Conservation (phyloP, 768 basidiomycete genomes). For the Agrocybe pediades region DNA sequence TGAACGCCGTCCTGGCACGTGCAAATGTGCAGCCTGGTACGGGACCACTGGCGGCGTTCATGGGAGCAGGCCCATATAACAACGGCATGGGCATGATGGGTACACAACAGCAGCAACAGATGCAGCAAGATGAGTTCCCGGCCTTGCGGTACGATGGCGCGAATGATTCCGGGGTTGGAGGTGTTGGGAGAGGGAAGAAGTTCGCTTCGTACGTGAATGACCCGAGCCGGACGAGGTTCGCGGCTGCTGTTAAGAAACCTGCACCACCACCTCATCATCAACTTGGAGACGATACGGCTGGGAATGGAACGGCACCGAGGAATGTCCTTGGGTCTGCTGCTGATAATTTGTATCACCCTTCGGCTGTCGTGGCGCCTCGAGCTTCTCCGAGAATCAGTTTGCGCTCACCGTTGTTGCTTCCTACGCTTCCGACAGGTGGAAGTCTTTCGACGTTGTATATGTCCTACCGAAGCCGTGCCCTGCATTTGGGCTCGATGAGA, state of each 20-base stretch:
- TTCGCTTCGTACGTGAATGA: conserved; percentile 63
- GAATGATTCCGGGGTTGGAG: conserved; percentile 35
- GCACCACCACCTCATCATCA: conserved; percentile 27
- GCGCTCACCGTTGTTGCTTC: conserved; percentile 79
- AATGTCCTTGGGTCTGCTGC: conserved; percentile 61
- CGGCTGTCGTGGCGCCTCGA: conserved; percentile 74
- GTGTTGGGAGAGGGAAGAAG: conserved; percentile 37
- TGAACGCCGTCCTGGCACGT: conserved; percentile 70
- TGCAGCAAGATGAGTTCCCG: conserved; percentile 69
- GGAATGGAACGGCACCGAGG: conserved; percentile 44
- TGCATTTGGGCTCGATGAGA: conserved; percentile 90
- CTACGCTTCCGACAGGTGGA: conserved; percentile 87
- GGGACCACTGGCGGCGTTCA: conserved; percentile 39
- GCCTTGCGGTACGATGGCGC: conserved; percentile 51
- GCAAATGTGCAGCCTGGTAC: conserved; percentile 57
- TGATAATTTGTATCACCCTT: conserved; percentile 64
- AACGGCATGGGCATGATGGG: background rate
- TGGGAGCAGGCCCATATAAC: conserved; percentile 15
- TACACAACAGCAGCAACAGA: conserved; percentile 9
- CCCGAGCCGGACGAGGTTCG: conserved; percentile 86
- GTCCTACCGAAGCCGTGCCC: conserved; percentile 82
- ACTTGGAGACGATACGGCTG: conserved; percentile 25
- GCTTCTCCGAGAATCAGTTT: conserved; percentile 86
- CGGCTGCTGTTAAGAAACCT: conserved; percentile 85
- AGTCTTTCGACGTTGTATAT: conserved; percentile 82